Base-by-base conservation (phyloP, 257 asterid species). In the Primulina tabacum region DNA sequence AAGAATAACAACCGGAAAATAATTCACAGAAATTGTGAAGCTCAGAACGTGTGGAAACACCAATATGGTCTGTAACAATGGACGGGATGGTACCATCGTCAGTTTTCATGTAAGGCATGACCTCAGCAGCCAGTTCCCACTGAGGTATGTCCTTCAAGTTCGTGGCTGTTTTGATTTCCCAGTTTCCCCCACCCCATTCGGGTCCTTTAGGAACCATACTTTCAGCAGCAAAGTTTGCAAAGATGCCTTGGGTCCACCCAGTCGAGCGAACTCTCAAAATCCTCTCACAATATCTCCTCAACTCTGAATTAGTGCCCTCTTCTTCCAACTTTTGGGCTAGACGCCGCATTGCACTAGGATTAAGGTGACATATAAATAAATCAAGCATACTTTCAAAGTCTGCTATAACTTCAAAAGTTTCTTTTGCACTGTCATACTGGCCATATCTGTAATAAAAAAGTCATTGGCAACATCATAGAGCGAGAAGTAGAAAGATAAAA, bases 161-260 rank as follows among this genome's bases (percentile, higher is more conserved):
- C 34, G 81, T 82, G 60, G 97, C 96, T 5, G 97, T 94, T 77
- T 94, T 94, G 57, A 94, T 89, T 74, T 94, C 99, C 99, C 97
- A 94, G 85, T 94, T 94, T 65, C 99, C 99, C 72, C 99, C 99
- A 52, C 99, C 99, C 99, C 99, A 94, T 84, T 94, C 99, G 74
- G 89, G 85, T 11, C 97, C 99, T 86, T 94, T 94, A 67, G 99
- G 99, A 65, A 94, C 97, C 97, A 91, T 94, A 83, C 99, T 94
- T 83, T 94, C 99, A 26, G 99, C 99, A 65, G 97, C 95, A 76
- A 94, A 94, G 83, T 94, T 94, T 30, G 99, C 99, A 70, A 94
- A 94, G 64, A 94, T 89, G 67, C 99, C 99, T 79, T 94, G 99
- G 9, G 99, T 94, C 99, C 99, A 94, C 68, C 97, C 99, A 73